Base-by-base conservation (phyloP, 75 land plant genomes). In the Selaginella tamariscina region DNA sequence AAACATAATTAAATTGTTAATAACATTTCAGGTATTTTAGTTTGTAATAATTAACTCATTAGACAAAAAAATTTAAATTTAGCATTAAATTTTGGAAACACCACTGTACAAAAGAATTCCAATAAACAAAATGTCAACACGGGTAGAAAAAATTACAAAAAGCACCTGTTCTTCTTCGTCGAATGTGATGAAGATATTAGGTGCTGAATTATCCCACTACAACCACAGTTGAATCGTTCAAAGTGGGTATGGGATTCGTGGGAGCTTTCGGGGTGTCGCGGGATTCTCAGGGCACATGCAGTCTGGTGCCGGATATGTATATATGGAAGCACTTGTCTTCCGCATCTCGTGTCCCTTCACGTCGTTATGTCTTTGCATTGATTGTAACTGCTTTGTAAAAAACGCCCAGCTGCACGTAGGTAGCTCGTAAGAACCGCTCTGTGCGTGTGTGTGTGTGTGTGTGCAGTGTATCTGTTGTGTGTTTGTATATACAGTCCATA, bases 281-380 rank as follows among this genome's bases (percentile, higher is more conserved):
- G 49, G 68, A 67, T 28, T 32, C 32, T 73, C 74, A 2, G 70
- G 33, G 39, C 98, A 89, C 98, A 93, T 89, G 72, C 98, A 93
- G 67, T 93, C 98, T 21, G 98, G 98, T 72, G 79, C 81, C 2
- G 98, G 98, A 65, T 80, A 93, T n/a, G 83, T 89, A 65, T 93
- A 93, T 8, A 89, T 76, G 8, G 96, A 93, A n/a, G 75, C 75
- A 71, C 79, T 78, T 30, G 84, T 73, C 64, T 89, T 89, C 59
- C 84, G 80, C 33, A 79, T 11, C 63, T 78, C 83, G 64, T 32
- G 57, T 20, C 98, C 98, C 68, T 93, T 93, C 8, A 57, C 18
- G 76, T 93, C 96, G 65, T 82, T 89, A 68, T 80, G 88, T 5
- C 65, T 77, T 26, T 81, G 85, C 86, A 93, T 82, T n/a, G 80